Base-by-base conservation (phyloP, 805 yeast species). In the Lachancea sp. region DNA sequence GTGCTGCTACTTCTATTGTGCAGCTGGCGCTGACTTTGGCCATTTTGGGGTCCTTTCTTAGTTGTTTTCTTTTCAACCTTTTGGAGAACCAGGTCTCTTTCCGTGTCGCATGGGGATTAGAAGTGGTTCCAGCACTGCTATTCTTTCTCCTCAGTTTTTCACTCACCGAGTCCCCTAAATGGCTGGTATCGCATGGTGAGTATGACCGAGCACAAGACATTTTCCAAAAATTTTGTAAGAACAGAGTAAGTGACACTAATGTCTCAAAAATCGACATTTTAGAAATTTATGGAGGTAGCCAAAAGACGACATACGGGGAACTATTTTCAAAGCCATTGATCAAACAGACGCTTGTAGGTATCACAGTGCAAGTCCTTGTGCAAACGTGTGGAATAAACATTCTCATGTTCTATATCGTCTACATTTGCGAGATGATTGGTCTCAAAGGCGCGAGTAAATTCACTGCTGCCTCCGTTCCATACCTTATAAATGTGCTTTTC, bases 21-120 rank as follows among this genome's bases (percentile, higher is more conserved):
- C 83, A 77, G 54, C 68, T 75, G 51, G 68, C 73, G 49, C 69
- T 77, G 30, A 78, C 81, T 1, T 68, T 72, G 48, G 82, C 83
- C 24, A 76, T 77, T 37, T 63, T 77, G 69, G 54, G 70, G 42
- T 76, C 78, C 57, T 76, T 72, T 52, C 76, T 71, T 38, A 52
- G 74, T 4, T 65, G 73, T 11, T 68, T 70, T 46, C 69, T 71
- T 6, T 12, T 76, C 69, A 56, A 67, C 68, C 5, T 64, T 53
- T 58, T 71, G 20, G 50, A 60, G 8, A 64, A 65, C 8, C 73
- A 72, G 16, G 58, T 66, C 34, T 70, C 83, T 37, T 80, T 80
- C 72, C 70, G 89, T 52, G 56, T 75, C 17, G 83, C 78, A 42
- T 69, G 89, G 83, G 67, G 76, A 54, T 32, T 83, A 64, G 69